These are phyloP conservation scores for Usnea hakonensis DNA, from an alignment of 495 filamentous ascomycete genomes.

Conservation along the genomic window DNA sequence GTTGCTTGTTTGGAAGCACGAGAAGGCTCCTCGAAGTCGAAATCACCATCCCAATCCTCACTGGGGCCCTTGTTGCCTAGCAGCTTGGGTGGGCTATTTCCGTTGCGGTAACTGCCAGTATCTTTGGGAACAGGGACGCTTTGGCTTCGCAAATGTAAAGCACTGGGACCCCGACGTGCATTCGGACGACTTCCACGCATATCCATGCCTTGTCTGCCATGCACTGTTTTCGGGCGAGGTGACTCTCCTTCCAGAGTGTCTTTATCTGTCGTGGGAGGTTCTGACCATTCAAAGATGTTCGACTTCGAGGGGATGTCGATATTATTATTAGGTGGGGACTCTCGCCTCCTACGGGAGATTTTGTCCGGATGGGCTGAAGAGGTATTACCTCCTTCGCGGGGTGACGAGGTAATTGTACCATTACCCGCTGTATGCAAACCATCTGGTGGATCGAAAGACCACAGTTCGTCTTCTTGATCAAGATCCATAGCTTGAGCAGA, in stretches of 20 bases:
- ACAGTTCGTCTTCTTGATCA: slow-evolving; percentile 26
- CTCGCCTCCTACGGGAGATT: background rate
- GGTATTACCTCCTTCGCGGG: background rate
- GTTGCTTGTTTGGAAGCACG: slow-evolving; percentile 25
- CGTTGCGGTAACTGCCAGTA: slow-evolving; percentile 42
- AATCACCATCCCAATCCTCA: slow-evolving; percentile 81
- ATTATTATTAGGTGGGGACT: slow-evolving; percentile 13
- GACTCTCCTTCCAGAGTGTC: slow-evolving; percentile 42
- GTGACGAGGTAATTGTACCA: background rate
- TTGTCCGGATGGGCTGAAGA: background rate
- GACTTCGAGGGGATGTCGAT: slow-evolving; percentile 7
- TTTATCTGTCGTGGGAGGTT: slow-evolving; percentile 51
- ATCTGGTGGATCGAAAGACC: slow-evolving; percentile 24
- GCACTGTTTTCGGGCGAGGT: slow-evolving; percentile 75
- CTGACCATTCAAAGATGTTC: slow-evolving; percentile 83
- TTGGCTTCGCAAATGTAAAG: slow-evolving; percentile 81
- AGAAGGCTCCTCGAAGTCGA: slow-evolving; percentile 59
- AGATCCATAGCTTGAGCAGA: slow-evolving; percentile 2
- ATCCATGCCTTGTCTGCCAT: slow-evolving; percentile 76
- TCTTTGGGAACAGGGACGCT: slow-evolving; percentile 88
- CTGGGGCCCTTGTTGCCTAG: slow-evolving; percentile 73
- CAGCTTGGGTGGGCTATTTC: slow-evolving; percentile 63
- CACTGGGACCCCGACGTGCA: slow-evolving; percentile 67
- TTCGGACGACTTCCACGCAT: slow-evolving; percentile 63
- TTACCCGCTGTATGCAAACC: background rate